A percentile compares a stretch with the other conserved stretches of the same genome.
Conservation (phyloP, 352 stramenopile species). For the Phytophthora chlamydospora region DNA sequence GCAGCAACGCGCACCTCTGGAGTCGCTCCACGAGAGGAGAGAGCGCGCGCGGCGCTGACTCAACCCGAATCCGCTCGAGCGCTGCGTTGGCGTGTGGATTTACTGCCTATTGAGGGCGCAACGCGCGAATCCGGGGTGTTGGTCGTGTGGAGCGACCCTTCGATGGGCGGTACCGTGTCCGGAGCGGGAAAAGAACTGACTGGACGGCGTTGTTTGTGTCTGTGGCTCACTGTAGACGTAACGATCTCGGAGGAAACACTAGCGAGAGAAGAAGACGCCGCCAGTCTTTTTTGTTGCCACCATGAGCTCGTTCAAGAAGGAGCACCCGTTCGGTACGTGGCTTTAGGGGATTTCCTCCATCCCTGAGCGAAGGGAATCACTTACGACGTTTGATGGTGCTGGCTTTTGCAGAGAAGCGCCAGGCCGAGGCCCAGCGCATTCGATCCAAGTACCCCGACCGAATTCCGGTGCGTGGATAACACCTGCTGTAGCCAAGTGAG, state of each 20-base stretch:
- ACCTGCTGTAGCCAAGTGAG: not conserved
- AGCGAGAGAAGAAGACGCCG: conserved; percentile 17
- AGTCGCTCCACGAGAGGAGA: conserved; percentile 12
- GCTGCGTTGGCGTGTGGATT: conserved; percentile 8
- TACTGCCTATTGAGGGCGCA: conserved; percentile 17
- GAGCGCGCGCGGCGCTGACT: conserved; percentile 1
- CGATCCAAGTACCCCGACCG: conserved; percentile 98
- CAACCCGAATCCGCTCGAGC: conserved; percentile 2
- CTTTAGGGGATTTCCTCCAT: not conserved
- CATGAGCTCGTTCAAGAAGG: conserved; percentile 93
- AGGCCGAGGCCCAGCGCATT: conserved; percentile 98
- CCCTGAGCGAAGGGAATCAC: not conserved
- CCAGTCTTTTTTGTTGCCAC: conserved; percentile 20
- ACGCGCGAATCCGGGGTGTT: conserved; percentile 5
- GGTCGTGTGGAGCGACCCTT: conserved; percentile 25
- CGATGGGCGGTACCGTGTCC: not conserved
- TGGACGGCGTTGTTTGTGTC: conserved; percentile 11
- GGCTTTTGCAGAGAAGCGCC: conserved; percentile 91
- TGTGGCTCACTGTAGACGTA: conserved; percentile 27
- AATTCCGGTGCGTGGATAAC: conserved; percentile 85
- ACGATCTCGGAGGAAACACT: conserved; percentile 20
- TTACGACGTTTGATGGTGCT: conserved; percentile 31
- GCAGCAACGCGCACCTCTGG: conserved; percentile 2
- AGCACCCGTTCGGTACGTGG: conserved; percentile 84
- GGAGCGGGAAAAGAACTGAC: conserved; percentile 28